Evolutionary conservation across 2,329 filamentous ascomycete genomes (phyloP), one percentile per base, ranked within the genome.

Genomic region (Xylariaceae sp.): DNA sequence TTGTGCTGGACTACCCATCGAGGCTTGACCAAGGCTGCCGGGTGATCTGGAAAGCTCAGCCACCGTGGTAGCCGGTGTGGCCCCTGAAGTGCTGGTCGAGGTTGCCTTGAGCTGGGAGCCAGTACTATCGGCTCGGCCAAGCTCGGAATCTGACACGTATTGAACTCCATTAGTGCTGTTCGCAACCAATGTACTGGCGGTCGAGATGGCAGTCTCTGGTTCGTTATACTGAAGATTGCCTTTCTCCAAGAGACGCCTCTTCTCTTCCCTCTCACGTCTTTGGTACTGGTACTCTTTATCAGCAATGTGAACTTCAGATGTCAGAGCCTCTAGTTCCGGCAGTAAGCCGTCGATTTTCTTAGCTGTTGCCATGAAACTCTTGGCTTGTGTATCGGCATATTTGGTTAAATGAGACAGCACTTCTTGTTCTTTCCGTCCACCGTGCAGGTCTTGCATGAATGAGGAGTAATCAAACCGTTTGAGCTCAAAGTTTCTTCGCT

Each of bases 371-470:
- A 97, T 73, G 60, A 95, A 97, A 48, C 80, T 84, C 58, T 81
- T 85, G 14, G 93, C 88, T 63, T 98, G 93, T 3, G 85, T 82
- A 63, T 95, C 90, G 8, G 94, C 94, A 64, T 91, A 98, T 63
- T 86, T 92, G 2, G 93, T 98, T 23, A 98, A 75, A 62, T 96
- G 88, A 1, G 92, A 97, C 22, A 98, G 69, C 4, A 98, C 88
- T 64, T 98, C 93, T 62, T 97, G 93, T 60, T 98, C 93, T 65
- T 97, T 98, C 52, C 93, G 85, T n/a, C 93, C 93, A 22, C 93
- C 93, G 53, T 97, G 93, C n/a, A 98, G 76, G 71, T 98, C 93
- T 61, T 97, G 92, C 88, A 98, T 95, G 63, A 97, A 98, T 12
- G 89, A 95, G 3, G 92, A 97, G 65, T 98, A 98, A 67, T 98